Conservation (phyloP, 768 basidiomycete species). For the Termitomyces heimii region DNA sequence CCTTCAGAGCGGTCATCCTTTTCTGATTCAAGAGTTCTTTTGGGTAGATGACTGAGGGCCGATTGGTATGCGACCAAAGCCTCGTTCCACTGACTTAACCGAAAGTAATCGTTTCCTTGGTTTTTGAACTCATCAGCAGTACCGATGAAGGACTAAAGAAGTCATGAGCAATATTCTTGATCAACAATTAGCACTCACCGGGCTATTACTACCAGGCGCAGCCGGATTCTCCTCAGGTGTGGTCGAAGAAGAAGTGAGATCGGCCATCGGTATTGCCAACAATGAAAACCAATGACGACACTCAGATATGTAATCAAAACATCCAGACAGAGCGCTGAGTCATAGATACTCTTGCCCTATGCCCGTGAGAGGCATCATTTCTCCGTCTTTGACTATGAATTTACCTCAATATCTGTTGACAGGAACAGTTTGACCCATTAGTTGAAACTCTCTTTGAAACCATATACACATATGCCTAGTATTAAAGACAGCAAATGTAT, state of each 20-base stretch:
- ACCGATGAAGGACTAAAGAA: slow-evolving; percentile 35
- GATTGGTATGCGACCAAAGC: slow-evolving; percentile 67
- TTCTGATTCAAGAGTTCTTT: slow-evolving; percentile 6
- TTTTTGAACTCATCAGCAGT: slow-evolving; percentile 61
- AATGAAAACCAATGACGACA: slow-evolving; percentile 5
- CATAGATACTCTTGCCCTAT: slow-evolving; percentile 5
- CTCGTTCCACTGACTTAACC: slow-evolving; percentile 55
- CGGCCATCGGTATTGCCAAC: slow-evolving; percentile 12
- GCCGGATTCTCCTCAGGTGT: background rate
- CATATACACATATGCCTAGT: background rate
- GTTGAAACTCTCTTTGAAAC: background rate
- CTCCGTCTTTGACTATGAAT: background rate
- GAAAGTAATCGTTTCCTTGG: slow-evolving; percentile 74
- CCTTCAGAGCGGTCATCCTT: slow-evolving; percentile 10
- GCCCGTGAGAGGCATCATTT: background rate
- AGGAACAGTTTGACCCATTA: background rate
- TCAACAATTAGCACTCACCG: background rate
- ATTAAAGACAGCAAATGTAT: slow-evolving; percentile 21
- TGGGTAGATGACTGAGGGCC: slow-evolving; percentile 58
- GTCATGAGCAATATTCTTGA: slow-evolving; percentile 1
- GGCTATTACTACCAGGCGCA: background rate
- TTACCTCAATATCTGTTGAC: background rate
- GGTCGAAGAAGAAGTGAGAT: slow-evolving; percentile 7
- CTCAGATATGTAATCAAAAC: background rate
- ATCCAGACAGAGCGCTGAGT: background rate